phyloP scores from a whole-genome alignment of 495 filamentous ascomycete genomes.

The Podospora anserina region DNA sequence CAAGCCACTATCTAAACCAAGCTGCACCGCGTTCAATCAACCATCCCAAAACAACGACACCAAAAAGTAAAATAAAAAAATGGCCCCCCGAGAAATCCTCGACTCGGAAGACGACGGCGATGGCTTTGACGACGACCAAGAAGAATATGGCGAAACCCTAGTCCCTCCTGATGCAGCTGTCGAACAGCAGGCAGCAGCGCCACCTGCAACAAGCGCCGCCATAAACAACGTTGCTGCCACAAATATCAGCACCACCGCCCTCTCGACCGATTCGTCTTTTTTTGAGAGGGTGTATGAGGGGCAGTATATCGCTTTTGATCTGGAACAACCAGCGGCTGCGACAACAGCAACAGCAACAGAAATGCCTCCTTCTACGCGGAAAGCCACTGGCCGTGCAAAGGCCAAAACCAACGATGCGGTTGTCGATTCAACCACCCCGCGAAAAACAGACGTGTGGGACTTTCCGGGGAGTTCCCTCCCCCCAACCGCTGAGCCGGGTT shows the following conservation, averaged over 20 bases:
- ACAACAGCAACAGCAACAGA: not conserved
- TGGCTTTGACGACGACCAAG: conserved; percentile 18
- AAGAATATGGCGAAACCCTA: not conserved
- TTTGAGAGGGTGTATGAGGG: conserved; percentile 31
- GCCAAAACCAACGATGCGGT: not conserved
- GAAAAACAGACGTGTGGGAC: not conserved
- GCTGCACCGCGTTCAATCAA: not conserved
- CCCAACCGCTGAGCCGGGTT: not conserved
- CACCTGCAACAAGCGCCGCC: not conserved
- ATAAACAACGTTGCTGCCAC: not conserved
- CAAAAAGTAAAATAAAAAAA: not conserved
- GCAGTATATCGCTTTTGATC: conserved; percentile 17
- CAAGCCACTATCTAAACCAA: not conserved
- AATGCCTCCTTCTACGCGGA: not conserved
- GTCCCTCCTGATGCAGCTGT: not conserved
- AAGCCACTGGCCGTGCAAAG: not conserved
- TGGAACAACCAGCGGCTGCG: not conserved
- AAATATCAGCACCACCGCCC: conserved; percentile 21
- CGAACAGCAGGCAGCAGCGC: conserved; percentile 11
- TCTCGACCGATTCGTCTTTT: conserved; percentile 30
- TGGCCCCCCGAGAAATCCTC: conserved; percentile 29
- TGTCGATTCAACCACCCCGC: not conserved
- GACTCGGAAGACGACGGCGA: conserved; percentile 35
- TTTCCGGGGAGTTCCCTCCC: not conserved
- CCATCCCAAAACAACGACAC: not conserved